Base-by-base conservation (phyloP, 108 stramenopile genomes). In the Fistulifera pelliculosa region DNA sequence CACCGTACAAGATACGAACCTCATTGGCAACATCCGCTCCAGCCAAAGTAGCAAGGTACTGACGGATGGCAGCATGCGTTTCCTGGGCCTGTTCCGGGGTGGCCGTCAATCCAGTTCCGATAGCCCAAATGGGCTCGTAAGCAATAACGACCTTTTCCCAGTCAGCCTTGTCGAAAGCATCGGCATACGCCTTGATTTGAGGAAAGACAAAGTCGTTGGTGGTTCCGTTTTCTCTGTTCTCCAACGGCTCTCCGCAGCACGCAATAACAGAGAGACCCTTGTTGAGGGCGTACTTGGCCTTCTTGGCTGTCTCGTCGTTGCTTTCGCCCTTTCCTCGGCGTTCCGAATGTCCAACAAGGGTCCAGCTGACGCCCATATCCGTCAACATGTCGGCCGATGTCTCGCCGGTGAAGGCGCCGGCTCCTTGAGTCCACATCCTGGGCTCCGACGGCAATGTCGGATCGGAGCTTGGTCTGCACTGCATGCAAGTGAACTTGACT, bases 71-170 rank as follows among this genome's bases (percentile, higher is more conserved):
- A 27, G 78, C 81, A 65, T 93, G 91, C 23, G 91, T 93, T 11
- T 95, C 93, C 71, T 97, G 95, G 14, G 96, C 98, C 73, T 94
- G 93, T 67, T 94, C 93, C 10, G 95, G 93, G 24, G 96, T 93
- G 47, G 96, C 96, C 41, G 94, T 94, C 51, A 94, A 72, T 54
- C 98, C 96, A 62, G 94, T 97, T 59, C 98, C 98, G 58, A 98
- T 98, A 49, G 98, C 98, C 98, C 98, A 98, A 61, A 97, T 95
- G 41, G 97, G 97, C 68, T 95, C 91, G 68, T 87, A 87, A 47
- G 91, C 91, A 60, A 93, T 84, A 45, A 93, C 91, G 49, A 87
- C 87, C 43, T 83, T 85, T n/a, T 59, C 59, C 93, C 92, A 92
- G 66, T 91, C 87, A 25, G 76, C 85, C 72, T 81, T 81, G 47